phyloP scores from a whole-genome alignment of 306 rosid species.

The Aeschynomene evenia region DNA sequence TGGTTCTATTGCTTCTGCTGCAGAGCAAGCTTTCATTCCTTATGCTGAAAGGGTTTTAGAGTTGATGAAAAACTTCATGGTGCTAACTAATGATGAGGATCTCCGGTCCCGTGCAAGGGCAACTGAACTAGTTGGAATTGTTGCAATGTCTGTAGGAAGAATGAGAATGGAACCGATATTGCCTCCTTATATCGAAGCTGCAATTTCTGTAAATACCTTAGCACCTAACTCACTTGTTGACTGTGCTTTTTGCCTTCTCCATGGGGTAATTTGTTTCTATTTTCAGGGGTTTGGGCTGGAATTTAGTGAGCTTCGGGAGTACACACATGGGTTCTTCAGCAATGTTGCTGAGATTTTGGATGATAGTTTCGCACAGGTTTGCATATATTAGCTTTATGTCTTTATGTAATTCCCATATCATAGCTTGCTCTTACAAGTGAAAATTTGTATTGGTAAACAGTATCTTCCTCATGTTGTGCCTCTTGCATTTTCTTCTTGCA shows the following conservation, averaged over 20 bases:
- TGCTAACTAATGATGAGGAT: constrained; percentile 86
- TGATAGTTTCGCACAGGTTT: constrained; percentile 80
- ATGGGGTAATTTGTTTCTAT: constrained; percentile 29
- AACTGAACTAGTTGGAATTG: constrained; percentile 95
- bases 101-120: constrained; percentile 96
- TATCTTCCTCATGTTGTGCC: constrained; percentile 97
- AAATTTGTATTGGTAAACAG: constrained; percentile 52
- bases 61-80: constrained; percentile 92
- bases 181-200: constrained; percentile 91
- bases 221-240: constrained; percentile 14
- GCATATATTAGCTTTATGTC: constrained; percentile 24
- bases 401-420: constrained; percentile 20
- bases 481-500: constrained; percentile 88
- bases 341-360: constrained; percentile 92
- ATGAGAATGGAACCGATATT: constrained; percentile 85
- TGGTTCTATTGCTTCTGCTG: constrained; percentile 95
- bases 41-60: constrained; percentile 96
- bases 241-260: constrained; percentile 13
- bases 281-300: constrained; percentile 89
- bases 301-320: constrained; percentile 95
- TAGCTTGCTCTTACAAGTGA: constrained; percentile 32
- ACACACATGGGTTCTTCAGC: constrained; percentile 97
- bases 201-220: constrained; percentile 69
- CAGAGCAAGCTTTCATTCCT: constrained; percentile 93
- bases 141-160: constrained; percentile 97